These are phyloP conservation scores for Pseudozyma tsukubaensis DNA, from an alignment of 1,284 basidiomycete species.

Conservation along the genomic window DNA sequence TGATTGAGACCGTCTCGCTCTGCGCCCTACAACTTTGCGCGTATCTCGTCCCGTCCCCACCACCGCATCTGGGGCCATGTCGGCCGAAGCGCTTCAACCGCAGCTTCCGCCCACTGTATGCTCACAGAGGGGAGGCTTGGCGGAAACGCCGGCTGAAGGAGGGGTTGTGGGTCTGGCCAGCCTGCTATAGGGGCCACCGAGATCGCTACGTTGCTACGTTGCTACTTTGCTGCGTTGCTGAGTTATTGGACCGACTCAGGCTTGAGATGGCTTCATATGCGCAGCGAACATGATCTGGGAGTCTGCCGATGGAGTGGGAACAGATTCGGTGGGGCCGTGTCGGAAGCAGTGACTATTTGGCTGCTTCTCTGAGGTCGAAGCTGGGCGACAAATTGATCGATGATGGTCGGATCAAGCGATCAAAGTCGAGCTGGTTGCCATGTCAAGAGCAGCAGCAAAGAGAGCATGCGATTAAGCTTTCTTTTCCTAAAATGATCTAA, in stretches of 20 bases:
- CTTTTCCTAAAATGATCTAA: no score
- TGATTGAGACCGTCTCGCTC: constrained; percentile 28
- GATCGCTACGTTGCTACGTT: neutral
- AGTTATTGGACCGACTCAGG: constrained; percentile 2
- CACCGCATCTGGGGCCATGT: constrained; percentile 27
- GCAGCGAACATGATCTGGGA: constrained; percentile 12
- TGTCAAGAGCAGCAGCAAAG: no score
- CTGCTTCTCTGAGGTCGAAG: no score
- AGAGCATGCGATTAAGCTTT: no score
- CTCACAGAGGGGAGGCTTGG: constrained; percentile 8
- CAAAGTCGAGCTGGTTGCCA: no score
- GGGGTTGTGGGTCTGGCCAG: neutral
- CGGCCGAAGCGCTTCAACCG: constrained; percentile 5
- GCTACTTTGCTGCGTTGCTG: neutral
- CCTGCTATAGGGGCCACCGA: neutral
- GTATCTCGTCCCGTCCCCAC: constrained; percentile 6
- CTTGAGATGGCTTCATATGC: constrained; percentile 5
- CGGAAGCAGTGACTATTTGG: no score
- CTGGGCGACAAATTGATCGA: no score
- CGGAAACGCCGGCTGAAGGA: constrained; percentile 1
- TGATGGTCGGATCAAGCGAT: no score
- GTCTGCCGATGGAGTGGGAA: neutral
- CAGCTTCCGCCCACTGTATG: constrained; percentile 1
- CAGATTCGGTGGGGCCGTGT: neutral
- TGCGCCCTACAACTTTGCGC: constrained; percentile 19